Evolutionary conservation across 441 rosid genomes (phyloP).

Genomic region (Populus hybrid): DNA sequence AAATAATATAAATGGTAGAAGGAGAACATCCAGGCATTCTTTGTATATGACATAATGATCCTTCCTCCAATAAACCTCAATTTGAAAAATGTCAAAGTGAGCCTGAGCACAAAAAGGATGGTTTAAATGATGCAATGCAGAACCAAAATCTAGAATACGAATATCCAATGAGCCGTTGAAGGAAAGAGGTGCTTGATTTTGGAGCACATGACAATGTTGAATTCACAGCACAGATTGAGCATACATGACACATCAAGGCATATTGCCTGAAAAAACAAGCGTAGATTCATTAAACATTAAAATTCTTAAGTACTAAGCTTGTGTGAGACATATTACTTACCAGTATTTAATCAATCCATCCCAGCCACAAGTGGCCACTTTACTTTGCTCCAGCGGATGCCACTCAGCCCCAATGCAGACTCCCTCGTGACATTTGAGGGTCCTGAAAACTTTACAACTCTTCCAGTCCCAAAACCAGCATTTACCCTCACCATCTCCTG

Average conservation of each 20-base stretch:
- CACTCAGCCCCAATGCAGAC: conserved; percentile 92
- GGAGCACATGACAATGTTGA: background rate
- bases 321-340: conserved; percentile 43
- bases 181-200: background rate
- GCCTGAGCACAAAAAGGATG: background rate
- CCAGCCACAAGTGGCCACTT: conserved; percentile 99
- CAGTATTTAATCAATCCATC: conserved; percentile 99
- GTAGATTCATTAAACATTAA: background rate
- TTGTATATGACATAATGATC: background rate
- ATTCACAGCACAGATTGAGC: background rate
- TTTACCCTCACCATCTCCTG: conserved; percentile 98
- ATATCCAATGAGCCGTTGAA: background rate
- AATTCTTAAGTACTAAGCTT: background rate
- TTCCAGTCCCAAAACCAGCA: conserved; percentile 99
- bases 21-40: background rate
- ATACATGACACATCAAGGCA: background rate
- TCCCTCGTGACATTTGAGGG: conserved; percentile 86
- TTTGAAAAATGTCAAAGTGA: background rate
- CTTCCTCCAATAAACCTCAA: background rate
- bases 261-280: background rate
- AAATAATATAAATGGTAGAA: background rate
- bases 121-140: background rate
- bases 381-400: conserved; percentile 99
- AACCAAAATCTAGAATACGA: background rate
- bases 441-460: conserved; percentile 92